Base-by-base conservation (phyloP, 331 rosid genomes). In the Erythrophleum ivorense region DNA sequence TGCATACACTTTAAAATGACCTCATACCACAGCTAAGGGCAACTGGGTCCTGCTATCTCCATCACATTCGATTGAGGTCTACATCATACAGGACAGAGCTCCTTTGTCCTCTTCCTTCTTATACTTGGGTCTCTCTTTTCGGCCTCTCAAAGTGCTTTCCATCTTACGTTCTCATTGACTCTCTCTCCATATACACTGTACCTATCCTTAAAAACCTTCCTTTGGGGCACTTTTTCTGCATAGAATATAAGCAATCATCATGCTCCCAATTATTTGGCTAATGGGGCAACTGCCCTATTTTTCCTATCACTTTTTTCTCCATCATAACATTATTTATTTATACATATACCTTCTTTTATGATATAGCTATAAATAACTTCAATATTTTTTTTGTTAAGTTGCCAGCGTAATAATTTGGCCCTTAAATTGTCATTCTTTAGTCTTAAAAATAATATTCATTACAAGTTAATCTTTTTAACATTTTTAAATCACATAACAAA, bases 31-130 rank as follows among this genome's bases (percentile, higher is more conserved):
- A 40, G 59, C 62, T 12, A 86, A 79, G 76, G 80, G 82, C 84
- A 70, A 70, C 66, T 75, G 86, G 86, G 84, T 3, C 84, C 84
- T 54, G 45, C 85, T 54, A 50, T 68, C 79, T 75, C 77, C 59
- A 6, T 83, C 86, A 66, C 82, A 75, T 16, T 78, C 75, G 31
- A 0, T 4, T 75, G 73, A 31, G 77, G 80, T 60, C 82, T 75
- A 52, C 50, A 33, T 79, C 4, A 63, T 63, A 76, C 75, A 48
- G 14, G 7, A 48, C 52, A 64, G 65, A 76, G 18, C 75, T 76
- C 71, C 76, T 54, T 48, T 76, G 67, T 63, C 43, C 40, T 36
- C 38, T 43, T 7, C 12, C 9, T 13, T 13, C 2, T 46, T 6
- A 5, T 0, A 2, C 9, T 5, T 29, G 18, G 2, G 29, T 58